phyloP scores from a whole-genome alignment of 2,329 filamentous ascomycete species.

The Cercospora sojina region DNA sequence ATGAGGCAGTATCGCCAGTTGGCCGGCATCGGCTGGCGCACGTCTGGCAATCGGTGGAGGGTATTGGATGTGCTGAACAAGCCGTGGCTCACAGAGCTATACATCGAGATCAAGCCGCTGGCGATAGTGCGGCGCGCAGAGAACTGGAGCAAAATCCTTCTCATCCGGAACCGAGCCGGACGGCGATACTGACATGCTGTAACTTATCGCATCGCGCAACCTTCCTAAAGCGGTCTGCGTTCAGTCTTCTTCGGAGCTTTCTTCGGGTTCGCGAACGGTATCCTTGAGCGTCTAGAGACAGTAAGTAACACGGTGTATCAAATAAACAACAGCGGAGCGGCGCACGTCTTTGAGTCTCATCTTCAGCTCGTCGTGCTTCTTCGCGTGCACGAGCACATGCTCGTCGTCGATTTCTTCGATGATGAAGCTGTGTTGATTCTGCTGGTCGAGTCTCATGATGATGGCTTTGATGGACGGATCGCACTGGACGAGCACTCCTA shows the following conservation, averaged over 20 bases:
- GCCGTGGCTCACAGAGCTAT: background rate
- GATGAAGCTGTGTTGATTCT: constrained; percentile 67
- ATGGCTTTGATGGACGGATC: constrained; percentile 87
- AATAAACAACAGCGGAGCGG: background rate
- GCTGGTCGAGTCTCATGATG: constrained; percentile 72
- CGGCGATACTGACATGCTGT: background rate
- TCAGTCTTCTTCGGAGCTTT: constrained; percentile 40
- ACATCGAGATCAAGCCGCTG: background rate
- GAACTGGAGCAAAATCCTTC: background rate
- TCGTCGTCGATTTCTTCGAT: constrained; percentile 79
- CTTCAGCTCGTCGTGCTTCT: constrained; percentile 68
- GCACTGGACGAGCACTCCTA: constrained; percentile 73
- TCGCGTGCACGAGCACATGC: constrained; percentile 71
- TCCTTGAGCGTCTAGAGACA: constrained; percentile 38
- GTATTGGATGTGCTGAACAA: background rate
- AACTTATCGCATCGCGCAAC: background rate
- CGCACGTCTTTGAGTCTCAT: constrained; percentile 64
- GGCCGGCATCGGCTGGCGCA: background rate
- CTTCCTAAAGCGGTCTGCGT: background rate
- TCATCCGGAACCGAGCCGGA: background rate
- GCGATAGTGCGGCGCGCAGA: background rate
- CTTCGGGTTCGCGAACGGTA: constrained; percentile 40
- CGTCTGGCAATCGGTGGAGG: background rate
- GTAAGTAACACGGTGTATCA: background rate
- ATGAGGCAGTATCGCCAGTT: background rate